Evolutionary conservation across 1,139 yeast genomes (phyloP).

Genomic region (Debaryomyces fabryi): DNA sequence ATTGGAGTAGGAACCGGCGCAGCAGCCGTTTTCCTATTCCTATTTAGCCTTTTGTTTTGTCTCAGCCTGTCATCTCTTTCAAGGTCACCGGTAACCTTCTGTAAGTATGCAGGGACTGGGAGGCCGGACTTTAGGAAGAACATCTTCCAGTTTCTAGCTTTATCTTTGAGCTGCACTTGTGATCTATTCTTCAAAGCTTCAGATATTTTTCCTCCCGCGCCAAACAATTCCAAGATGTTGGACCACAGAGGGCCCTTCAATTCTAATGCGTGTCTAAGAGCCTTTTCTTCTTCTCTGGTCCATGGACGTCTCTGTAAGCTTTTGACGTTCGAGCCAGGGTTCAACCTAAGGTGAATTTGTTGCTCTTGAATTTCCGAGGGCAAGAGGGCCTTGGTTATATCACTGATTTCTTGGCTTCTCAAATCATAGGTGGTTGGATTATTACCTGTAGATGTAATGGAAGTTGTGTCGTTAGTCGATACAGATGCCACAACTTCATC

Average conservation of each 20-base stretch:
- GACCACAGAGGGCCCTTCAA: constrained; percentile 93
- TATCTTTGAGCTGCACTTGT: constrained; percentile 91
- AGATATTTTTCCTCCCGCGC: constrained; percentile 86
- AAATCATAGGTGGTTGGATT: constrained; percentile 9
- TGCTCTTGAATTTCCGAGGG: constrained; percentile 54
- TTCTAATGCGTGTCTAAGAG: constrained; percentile 78
- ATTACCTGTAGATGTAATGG: neutral
- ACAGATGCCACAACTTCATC: constrained; percentile 22
- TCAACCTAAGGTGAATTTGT: constrained; percentile 43
- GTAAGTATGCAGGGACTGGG: constrained; percentile 76
- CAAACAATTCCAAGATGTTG: constrained; percentile 81
- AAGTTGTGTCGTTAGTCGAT: constrained; percentile 3
- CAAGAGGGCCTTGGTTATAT: constrained; percentile 35
- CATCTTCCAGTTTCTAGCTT: constrained; percentile 93
- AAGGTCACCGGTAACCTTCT: constrained; percentile 84
- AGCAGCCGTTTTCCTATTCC: constrained; percentile 44
- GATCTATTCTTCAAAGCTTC: constrained; percentile 85
- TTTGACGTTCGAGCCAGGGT: constrained; percentile 31
- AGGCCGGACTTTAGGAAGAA: constrained; percentile 71
- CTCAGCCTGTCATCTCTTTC: constrained; percentile 53
- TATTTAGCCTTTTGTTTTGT: constrained; percentile 21
- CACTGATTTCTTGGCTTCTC: constrained; percentile 22
- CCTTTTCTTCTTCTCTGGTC: constrained; percentile 88
- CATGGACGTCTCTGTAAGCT: constrained; percentile 64
- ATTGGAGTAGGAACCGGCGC: constrained; percentile 38